Evolutionary conservation across 176 grass and related monocot genomes (phyloP), one percentile per base, ranked within the genome.

Genomic region (Rhipidocladum racemiflorum): DNA sequence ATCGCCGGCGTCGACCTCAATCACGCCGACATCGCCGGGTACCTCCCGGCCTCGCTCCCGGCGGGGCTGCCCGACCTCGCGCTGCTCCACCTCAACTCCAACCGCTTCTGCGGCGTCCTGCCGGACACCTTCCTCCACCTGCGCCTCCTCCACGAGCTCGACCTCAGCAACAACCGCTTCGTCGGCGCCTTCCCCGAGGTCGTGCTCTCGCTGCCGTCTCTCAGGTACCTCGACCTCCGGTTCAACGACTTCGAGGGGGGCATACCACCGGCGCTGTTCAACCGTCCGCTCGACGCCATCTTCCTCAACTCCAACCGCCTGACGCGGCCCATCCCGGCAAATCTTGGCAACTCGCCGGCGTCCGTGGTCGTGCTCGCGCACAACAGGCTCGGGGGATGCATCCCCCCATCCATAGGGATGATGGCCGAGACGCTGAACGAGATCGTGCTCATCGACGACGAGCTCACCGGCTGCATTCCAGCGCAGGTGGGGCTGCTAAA

Each of bases 121-220:
- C 91, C 91, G 0, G 70, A 78, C 62, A 83, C 85, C 24, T 62
- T 93, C 78, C 67, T 61, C 81, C 81, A 53, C 44, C 72, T 93
- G 3, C 67, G 0, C n/a, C 84, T 85, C 1, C 83, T 98, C 55
- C 85, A 93, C 72, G 95, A 98, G 84, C 88, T 98, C 73, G 95
- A 98, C 74, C 84, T 98, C 79, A 98, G 95, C 79, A 98, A 94
- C 79, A 98, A 98, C 84, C 95, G 95, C 61, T 95, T 98, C 85
- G 95, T 97, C 5, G 94, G 94, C 4, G 38, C 4, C 0, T 94
- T 97, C 64, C 94, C 92, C 0, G 78, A 50, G 12, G 84, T 91
- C 0, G 80, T 97, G 79, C 20, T 90, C 15, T 5, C 36, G 5
- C 57, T 88, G 7, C 85, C 87, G 0, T 9, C 82, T 1, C 78